These are phyloP conservation scores for Lolium rigidum DNA, from an alignment of 176 grass and related monocot genomes.

Conservation along the genomic window DNA sequence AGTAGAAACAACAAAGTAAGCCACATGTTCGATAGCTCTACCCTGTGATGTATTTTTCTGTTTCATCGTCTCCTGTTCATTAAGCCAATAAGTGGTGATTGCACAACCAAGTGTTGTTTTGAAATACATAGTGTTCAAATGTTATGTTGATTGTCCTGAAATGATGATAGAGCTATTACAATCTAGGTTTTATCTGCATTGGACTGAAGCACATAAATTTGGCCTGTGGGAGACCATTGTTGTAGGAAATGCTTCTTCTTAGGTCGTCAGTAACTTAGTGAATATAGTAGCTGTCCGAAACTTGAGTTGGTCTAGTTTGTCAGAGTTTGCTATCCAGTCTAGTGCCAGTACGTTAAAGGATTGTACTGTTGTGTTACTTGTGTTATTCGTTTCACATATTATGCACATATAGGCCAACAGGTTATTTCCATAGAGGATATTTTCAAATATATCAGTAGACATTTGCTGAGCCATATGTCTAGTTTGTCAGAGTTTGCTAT, in stretches of 20 bases:
- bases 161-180: slow-evolving; percentile 23
- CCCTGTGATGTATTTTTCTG: not conserved
- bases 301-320: slow-evolving; percentile 13
- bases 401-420: slow-evolving; percentile 1
- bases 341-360: slow-evolving; percentile 2
- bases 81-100: not conserved
- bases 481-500: slow-evolving; percentile 9
- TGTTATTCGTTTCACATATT: slow-evolving; percentile 20
- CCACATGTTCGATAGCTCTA: not conserved
- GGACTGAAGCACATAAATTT: not conserved
- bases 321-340: slow-evolving; percentile 13
- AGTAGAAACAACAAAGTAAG: not conserved
- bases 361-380: slow-evolving; percentile 13
- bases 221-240: not conserved
- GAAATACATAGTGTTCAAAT: not conserved
- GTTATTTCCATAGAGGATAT: slow-evolving; percentile 24
- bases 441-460: slow-evolving; percentile 4
- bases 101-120: slow-evolving; percentile 8
- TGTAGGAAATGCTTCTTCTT: slow-evolving; percentile 24
- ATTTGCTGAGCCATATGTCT: slow-evolving; percentile 15
- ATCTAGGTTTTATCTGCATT: slow-evolving; percentile 20
- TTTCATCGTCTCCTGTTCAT: not conserved
- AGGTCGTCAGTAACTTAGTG: not conserved
- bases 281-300: not conserved
- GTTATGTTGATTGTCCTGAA: slow-evolving; percentile 11